These are phyloP conservation scores for Boletellus ananas DNA, from an alignment of 768 basidiomycete genomes.

Conservation along the genomic window DNA sequence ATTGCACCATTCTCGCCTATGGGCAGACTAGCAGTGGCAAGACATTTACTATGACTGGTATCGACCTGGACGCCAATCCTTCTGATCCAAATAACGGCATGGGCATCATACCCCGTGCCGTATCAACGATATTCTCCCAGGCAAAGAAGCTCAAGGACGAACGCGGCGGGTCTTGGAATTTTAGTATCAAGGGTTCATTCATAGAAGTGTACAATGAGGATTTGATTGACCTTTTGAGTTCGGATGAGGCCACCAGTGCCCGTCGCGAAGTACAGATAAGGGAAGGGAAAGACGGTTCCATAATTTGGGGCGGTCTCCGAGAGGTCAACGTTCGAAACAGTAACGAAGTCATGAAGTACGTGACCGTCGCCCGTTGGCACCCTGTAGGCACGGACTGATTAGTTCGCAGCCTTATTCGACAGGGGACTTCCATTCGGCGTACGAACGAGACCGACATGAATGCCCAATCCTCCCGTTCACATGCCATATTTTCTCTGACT, in stretches of 20 bases:
- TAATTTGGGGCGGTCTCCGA: conserved; percentile 93
- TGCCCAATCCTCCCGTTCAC: conserved; percentile 94
- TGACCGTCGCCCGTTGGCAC: conserved; percentile 19
- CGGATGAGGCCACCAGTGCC: conserved; percentile 61
- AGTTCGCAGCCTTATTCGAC: conserved; percentile 69
- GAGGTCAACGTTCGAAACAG: conserved; percentile 86
- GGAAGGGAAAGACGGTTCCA: conserved; percentile 95
- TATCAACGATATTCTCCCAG: conserved; percentile 79
- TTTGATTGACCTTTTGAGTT: conserved; percentile 86
- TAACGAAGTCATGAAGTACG: conserved; percentile 89
- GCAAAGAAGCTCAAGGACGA: conserved; percentile 76
- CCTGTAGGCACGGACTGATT: conserved; percentile 18
- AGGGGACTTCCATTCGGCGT: conserved; percentile 85
- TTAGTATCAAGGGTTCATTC: conserved; percentile 82
- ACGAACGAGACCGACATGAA: conserved; percentile 99
- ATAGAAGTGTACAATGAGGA: conserved; percentile 99
- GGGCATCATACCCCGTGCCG: conserved; percentile 94
- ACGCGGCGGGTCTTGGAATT: conserved; percentile 73
- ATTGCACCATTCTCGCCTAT: conserved; percentile 64
- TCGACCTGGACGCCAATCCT: conserved; percentile 85
- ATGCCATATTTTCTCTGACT: conserved; percentile 98
- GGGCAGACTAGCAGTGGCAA: conserved; percentile 35
- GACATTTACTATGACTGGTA: conserved; percentile 91
- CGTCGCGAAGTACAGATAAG: conserved; percentile 90
- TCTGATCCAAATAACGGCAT: conserved; percentile 78